Evolutionary conservation across 1,284 basidiomycete species (phyloP), one percentile per base, ranked within the genome.

Genomic region (Marasmius fiardii): DNA sequence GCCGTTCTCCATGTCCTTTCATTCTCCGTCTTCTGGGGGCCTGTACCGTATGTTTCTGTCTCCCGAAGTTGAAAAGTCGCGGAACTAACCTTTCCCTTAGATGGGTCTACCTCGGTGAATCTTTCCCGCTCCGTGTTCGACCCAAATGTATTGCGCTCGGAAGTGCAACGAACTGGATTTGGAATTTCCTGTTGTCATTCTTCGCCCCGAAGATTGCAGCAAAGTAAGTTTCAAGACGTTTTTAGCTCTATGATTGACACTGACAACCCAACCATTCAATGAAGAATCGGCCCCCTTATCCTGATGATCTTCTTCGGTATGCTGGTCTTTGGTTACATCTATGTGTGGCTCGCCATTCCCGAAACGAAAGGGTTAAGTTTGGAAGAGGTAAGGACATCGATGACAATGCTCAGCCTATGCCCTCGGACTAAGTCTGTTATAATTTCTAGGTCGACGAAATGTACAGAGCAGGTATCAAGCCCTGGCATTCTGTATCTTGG

Each of bases 141-240:
- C 79, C 89, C 21, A 91, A 92, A 68, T 75, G 79, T 55, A 91
- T 92, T 64, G 87, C 87, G 0, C 73, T 91, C 33, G 88, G 88
- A 7, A 82, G 81, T 57, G 70, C 71, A 1, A 77, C 73, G 28
- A 78, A 77, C 64, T 86, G 83, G 86, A 50, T 87, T 39, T 87
- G 83, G 85, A 89, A 90, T 70, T 90, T 90, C 72, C 70, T 90
- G n/a, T 76, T 90, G 49, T 70, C 77, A 3, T 89, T 84, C 78
- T 90, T 89, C 66, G 74, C 82, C 1, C 84, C 85, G 4, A 76
- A 81, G 43, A 88, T 91, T 60, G 85, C 87, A 1, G 75, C 61
- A 23, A 72, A 72, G 74, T 75, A 60, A 33, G 67, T 61, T 18
- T 12, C 39, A 35, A 8, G 37, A 21, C n/a, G 16, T 50, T 43